Evolutionary conservation across 192 early-diverging fungal species (phyloP), one percentile per base, ranked within the genome.

Genomic region (Rhizophagus sp.): DNA sequence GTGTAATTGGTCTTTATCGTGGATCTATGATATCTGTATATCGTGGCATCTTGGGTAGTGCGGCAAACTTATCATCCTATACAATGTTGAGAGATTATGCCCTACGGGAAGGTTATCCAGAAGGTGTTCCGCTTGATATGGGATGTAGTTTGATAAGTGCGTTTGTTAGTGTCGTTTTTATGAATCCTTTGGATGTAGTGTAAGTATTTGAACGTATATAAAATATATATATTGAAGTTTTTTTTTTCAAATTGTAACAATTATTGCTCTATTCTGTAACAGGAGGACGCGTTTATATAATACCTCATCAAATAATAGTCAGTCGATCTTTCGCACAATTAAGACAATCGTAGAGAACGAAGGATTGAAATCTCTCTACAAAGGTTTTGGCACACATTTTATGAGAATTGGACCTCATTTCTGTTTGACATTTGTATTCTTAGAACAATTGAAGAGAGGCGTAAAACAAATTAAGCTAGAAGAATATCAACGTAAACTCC

Each of bases 371-470:
- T 89, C 93, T 3, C 91, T 94, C 64, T 94, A 94, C 82, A 92
- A 91, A 75, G 93, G 93, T 68, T 89, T 93, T 75, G 83, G 84
- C 22, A 90, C 92, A 6, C 93, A 94, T 62, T 94, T 94, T 75
- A 87, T 94, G 82, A 87, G 93, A 34, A 94, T 94, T 78, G 93
- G 93, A 19, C 93, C 93, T 52, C 93, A 94, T 79, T 94, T 94
- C 68, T 93, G 91, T 57, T 81, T 93, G 44, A 93, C 92, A 4
- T 93, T 93, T 81, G 91, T 93, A 22, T 92, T 94, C 79, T 69
- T 94, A 66, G 92, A 91, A 65, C 88, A 91, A 78, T 73, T 87
- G 30, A 84, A 86, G 50, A 80, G 87, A 63, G 61, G 61, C 33
- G 74, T 75, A n/a, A 75, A 62, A 39, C 30, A 57, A 62, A 8